A percentile compares a stretch with the other conserved stretches of the same genome.
Evolutionary conservation across 129 eudicot genomes (phyloP).

Genomic region (Gnaphalium uliginosum): DNA sequence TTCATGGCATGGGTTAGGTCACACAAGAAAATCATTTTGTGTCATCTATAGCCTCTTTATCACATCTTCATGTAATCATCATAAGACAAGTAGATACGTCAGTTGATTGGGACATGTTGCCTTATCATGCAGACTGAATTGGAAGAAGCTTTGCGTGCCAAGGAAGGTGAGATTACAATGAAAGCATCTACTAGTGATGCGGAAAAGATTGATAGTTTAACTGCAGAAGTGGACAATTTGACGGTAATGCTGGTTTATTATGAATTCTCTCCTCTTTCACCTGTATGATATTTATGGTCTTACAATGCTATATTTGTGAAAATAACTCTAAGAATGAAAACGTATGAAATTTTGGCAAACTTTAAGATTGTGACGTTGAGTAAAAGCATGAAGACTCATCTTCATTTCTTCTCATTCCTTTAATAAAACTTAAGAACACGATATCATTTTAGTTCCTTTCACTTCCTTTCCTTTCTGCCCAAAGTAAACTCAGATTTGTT

Average conservation of each 20-base stretch:
- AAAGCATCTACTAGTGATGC: conserved; percentile 47
- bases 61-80: conserved; percentile 22
- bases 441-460: not conserved
- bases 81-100: conserved; percentile 17
- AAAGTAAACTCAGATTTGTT: not conserved
- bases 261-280: not conserved
- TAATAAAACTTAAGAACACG: not conserved
- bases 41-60: conserved; percentile 15
- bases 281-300: conserved; percentile 1
- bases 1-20: conserved; percentile 4
- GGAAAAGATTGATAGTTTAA: conserved; percentile 58
- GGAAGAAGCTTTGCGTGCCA: conserved; percentile 60
- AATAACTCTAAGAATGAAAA: not conserved
- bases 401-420: not conserved
- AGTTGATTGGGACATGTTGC: conserved; percentile 13
- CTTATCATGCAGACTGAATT: conserved; percentile 60
- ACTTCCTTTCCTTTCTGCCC: not conserved
- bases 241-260: conserved; percentile 53
- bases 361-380: not conserved
- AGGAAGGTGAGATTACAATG: conserved; percentile 70
- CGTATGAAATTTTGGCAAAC: not conserved
- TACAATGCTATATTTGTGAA: not conserved
- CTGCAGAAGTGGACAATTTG: conserved; percentile 68
- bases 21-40: conserved; percentile 9
- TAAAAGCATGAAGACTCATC: not conserved